These are phyloP conservation scores for Geosmithia putterillii DNA, from an alignment of 2,329 filamentous ascomycete genomes.

Conservation along the genomic window DNA sequence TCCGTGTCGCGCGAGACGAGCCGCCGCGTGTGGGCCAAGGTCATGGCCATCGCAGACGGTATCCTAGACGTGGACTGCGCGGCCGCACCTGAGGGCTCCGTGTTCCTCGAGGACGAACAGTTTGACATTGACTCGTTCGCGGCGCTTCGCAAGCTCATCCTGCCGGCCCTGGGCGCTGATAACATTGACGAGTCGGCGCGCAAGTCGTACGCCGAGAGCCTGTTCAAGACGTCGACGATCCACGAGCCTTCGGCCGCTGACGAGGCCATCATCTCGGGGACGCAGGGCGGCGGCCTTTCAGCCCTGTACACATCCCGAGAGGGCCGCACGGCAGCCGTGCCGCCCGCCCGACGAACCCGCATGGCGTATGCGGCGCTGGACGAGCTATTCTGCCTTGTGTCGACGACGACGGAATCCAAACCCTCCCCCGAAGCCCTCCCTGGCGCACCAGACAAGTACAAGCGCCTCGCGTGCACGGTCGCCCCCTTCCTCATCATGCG, in stretches of 20 bases:
- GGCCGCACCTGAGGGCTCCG: constrained; percentile 24
- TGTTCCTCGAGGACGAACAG: constrained; percentile 55
- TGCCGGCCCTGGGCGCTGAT: constrained; percentile 57
- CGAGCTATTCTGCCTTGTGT: constrained; percentile 61
- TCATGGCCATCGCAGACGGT: constrained; percentile 54
- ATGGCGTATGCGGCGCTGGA: constrained; percentile 76
- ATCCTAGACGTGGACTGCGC: constrained; percentile 54
- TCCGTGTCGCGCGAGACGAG: constrained; percentile 30
- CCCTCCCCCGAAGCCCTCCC: too few relatives aligned
- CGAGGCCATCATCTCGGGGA: constrained; percentile 36
- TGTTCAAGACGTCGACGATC: constrained; percentile 76
- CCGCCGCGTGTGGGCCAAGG: constrained; percentile 56
- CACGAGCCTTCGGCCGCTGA: constrained; percentile 50
- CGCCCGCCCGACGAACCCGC: constrained; percentile 49
- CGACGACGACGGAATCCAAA: too few relatives aligned
- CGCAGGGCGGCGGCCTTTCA: constrained; percentile 36
- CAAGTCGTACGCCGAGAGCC: constrained; percentile 55
- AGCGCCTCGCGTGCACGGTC: constrained; percentile 61
- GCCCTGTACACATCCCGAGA: constrained; percentile 50
- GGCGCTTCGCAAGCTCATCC: constrained; percentile 57
- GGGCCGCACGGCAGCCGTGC: constrained; percentile 60
- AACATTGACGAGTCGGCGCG: constrained; percentile 55
- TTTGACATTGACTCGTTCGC: constrained; percentile 73
- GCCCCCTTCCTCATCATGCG: constrained; percentile 76
- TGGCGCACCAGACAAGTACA: constrained; percentile 7